Evolutionary conservation across 2,329 filamentous ascomycete species (phyloP), one percentile per base, ranked within the genome.

Genomic region (Aureobasidium sp.): DNA sequence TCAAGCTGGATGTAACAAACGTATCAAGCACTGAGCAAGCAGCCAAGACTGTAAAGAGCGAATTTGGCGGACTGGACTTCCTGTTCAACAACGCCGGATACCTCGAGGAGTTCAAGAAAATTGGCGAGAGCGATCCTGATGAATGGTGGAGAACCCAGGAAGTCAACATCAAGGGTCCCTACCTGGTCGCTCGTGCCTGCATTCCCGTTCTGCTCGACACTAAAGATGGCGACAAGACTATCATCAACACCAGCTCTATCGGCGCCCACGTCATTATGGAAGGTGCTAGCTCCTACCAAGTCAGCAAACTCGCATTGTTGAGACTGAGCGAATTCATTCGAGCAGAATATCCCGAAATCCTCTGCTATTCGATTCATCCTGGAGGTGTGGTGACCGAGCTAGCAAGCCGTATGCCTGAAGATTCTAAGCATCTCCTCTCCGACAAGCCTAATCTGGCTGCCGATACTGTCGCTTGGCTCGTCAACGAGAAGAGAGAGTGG

Each of bases 131-230:
- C 5, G 68, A 70, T 20, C 62, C 70, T 2, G 68, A 71, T 1
- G 76, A 76, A n/a, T 83, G 79, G 73, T 80, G 77, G 75, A 67
- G 66, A 26, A 74, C 75, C 34, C 80, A 76, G 68, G 78, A 81
- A 41, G 76, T 82, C 60, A 84, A 84, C 63, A 68, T 83, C 32
- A 79, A 76, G 52, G 81, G 82, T 0, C 70, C 68, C 0, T 65
- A 73, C 48, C 63, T 68, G 9, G 63, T 72, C 1, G 71, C 69
- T 3, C 70, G 72, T 48, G 69, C 76, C 1, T 83, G 84, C 65
- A 70, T 85, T n/a, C 79, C 80, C 0, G 59, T 80, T 34, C 64
- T 83, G 10, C 67, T 71, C 8, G 62, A 41, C 65, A 79, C 58
- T 5, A 66, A 70, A 26, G 70, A 64, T 12, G 63, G 73, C 23